These are phyloP conservation scores for Ganoderma resinaceum DNA, from an alignment of 1,284 basidiomycete genomes.

Conservation along the genomic window DNA sequence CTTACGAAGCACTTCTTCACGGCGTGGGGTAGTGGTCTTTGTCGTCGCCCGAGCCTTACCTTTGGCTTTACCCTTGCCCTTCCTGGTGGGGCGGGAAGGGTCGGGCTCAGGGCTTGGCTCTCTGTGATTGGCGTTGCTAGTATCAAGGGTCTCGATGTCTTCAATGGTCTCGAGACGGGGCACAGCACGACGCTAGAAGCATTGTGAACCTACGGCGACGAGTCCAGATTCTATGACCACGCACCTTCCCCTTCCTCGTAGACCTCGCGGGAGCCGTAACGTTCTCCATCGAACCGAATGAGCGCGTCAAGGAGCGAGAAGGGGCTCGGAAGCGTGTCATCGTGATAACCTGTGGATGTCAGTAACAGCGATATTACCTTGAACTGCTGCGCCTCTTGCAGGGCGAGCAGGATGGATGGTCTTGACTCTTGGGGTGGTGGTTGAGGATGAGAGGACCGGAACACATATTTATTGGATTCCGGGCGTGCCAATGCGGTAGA, in stretches of 20 bases:
- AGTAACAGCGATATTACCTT: conserved; percentile 9
- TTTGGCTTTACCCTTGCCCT: conserved; percentile 35
- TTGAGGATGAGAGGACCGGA: not conserved
- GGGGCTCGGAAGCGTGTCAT: conserved; percentile 31
- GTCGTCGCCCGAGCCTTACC: conserved; percentile 20
- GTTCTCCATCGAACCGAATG: conserved; percentile 14
- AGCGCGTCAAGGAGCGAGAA: conserved; percentile 18
- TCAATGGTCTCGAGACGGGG: conserved; percentile 4
- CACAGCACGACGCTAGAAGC: not conserved
- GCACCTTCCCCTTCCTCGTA: not conserved
- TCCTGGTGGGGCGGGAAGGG: conserved; percentile 16
- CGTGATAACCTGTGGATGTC: conserved; percentile 2
- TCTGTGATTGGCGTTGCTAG: not conserved
- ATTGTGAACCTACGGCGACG: not conserved
- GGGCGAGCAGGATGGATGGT: conserved; percentile 6
- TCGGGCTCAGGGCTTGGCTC: not conserved
- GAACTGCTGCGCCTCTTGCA: conserved; percentile 22
- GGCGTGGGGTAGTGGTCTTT: conserved; percentile 8
- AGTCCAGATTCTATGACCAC: not conserved
- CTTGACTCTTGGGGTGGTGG: conserved; percentile 14
- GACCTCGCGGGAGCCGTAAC: not conserved
- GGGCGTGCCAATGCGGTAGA: conserved; percentile 14
- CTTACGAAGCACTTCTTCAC: conserved; percentile 27
- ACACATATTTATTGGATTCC: conserved; percentile 10
- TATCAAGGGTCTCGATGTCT: not conserved